These are phyloP conservation scores for Multifurca ochricompacta DNA, from an alignment of 768 basidiomycete species.

Conservation along the genomic window DNA sequence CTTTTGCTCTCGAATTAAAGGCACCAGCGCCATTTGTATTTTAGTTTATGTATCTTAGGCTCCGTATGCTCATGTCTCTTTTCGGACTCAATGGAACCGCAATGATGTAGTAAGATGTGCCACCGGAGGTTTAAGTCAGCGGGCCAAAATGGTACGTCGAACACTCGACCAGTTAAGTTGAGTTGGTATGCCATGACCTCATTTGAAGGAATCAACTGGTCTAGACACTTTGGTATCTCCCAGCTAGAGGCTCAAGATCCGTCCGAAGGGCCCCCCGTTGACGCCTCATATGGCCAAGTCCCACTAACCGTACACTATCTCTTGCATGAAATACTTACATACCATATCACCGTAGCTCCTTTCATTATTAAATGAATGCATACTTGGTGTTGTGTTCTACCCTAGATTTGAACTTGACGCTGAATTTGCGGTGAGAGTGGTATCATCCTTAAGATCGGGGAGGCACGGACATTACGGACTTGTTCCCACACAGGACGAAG, in stretches of 20 bases:
- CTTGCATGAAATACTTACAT: not conserved
- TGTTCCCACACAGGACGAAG: not conserved
- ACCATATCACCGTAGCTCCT: no score
- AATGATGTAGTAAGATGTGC: not conserved
- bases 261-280: not conserved
- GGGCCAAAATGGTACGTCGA: not conserved
- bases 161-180: not conserved
- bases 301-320: not conserved
- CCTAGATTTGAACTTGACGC: not conserved
- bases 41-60: not conserved
- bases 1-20: not conserved
- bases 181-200: not conserved
- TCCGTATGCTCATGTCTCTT: not conserved
- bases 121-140: not conserved
- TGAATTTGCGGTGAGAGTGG: not conserved
- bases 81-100: not conserved
- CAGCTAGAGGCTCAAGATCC: constrained; percentile 5
- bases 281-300: not conserved
- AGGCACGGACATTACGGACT: not conserved
- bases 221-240: not conserved
- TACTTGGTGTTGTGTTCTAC: no score
- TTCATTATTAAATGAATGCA: not conserved
- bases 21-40: not conserved
- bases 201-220: not conserved
- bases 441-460: not conserved